Base-by-base conservation (phyloP, 345 rosid species). In the Camelina sativa region DNA sequence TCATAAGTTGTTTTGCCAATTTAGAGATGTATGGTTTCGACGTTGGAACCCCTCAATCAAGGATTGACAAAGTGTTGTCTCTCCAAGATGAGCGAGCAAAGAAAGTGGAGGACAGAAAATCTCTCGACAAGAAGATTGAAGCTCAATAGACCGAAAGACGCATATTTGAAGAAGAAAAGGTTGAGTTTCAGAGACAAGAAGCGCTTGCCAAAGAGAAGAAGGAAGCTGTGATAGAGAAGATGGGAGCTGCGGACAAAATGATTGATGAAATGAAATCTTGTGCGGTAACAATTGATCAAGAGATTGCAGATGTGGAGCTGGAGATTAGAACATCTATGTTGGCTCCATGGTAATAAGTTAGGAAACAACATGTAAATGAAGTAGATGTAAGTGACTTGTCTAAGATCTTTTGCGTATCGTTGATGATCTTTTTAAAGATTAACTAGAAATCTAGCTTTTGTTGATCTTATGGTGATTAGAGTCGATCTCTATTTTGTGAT, bases 311-410 rank as follows among this genome's bases (percentile, higher is more conserved):
- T 46, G 47, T 76, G 15, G 55, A 57, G 25, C n/a, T 19, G 32
- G 82, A n/a, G n/a, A n/a, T n/a, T n/a, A n/a, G n/a, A n/a, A n/a
- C n/a, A n/a, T 17, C 67, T 70, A 76, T 81, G 4, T 57, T 79
- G 30, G 84, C 82, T 72, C 78, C 87, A 3, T 91, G 89, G 94
- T 85, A 80, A 40, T 53, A 32, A 20, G 47, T 19, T 16, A 65
- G n/a, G n/a, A n/a, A n/a, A n/a, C n/a, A n/a, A n/a, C n/a, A 4
- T 16, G 7, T 20, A 32, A 58, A 32, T 46, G 74, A 46, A 70
- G 17, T 32, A 47, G 32, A 30, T 57, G 20, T 12, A 11, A 1
- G 30, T 57, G 43, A 15, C 23, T 12, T 7, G 51, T 40, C 52
- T 2, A 22, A 23, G 32, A 19, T 22, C 66, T 40, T 61, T 41